phyloP scores from a whole-genome alignment of 2,329 filamentous ascomycete genomes.

The Fusarium austroafricanum region DNA sequence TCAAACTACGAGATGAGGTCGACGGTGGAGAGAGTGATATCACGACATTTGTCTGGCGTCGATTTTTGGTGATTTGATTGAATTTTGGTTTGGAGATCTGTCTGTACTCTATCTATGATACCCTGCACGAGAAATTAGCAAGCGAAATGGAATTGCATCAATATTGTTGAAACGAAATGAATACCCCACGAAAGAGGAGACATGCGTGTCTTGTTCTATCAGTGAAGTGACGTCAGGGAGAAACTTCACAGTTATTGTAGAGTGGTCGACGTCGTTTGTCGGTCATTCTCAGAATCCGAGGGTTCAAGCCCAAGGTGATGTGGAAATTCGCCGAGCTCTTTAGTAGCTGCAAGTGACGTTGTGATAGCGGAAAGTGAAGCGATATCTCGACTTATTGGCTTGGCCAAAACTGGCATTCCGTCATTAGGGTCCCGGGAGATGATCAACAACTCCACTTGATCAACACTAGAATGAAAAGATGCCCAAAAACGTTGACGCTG shows the following conservation, averaged over 20 bases:
- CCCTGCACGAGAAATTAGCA: constrained; percentile 38
- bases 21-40: constrained; percentile 9
- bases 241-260: constrained; percentile 4
- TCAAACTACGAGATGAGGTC: constrained; percentile 24
- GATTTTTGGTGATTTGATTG: constrained; percentile 18
- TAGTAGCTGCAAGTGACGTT: constrained; percentile 21
- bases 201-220: neutral
- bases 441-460: constrained; percentile 36
- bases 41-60: constrained; percentile 25
- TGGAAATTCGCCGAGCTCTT: constrained; percentile 8
- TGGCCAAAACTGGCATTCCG: constrained; percentile 26
- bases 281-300: constrained; percentile 5
- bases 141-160: constrained; percentile 36
- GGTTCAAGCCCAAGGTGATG: neutral
- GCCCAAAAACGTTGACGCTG: constrained; percentile 11
- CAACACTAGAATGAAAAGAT: constrained; percentile 22
- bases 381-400: neutral
- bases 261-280: constrained; percentile 1
- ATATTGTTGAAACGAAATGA: constrained; percentile 23
- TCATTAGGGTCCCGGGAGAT: constrained; percentile 18
- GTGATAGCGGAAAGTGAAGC: constrained; percentile 18
- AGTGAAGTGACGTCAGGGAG: constrained; percentile 26
- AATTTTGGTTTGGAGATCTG: constrained; percentile 19
- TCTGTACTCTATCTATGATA: constrained; percentile 40
- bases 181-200: constrained; percentile 9